These are phyloP conservation scores for Gracilaria domingensis DNA, from an alignment of 23 red algal genomes.

Conservation along the genomic window DNA sequence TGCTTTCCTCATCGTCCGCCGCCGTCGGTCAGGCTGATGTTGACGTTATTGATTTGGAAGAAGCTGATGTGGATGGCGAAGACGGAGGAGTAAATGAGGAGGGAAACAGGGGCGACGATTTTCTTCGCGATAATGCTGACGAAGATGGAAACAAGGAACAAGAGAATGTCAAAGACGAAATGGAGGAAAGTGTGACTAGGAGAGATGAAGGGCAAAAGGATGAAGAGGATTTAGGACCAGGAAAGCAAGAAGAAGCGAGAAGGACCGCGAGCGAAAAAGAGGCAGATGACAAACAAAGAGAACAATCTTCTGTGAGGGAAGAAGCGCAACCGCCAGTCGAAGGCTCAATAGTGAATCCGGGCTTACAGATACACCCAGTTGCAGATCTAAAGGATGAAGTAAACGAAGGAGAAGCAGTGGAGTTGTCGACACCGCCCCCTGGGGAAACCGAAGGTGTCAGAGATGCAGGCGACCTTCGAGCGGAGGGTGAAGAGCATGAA, in stretches of 20 bases:
- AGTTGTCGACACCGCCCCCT: not conserved
- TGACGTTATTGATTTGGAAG: conserved; percentile 31
- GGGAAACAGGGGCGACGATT: not conserved
- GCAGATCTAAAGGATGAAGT: not conserved
- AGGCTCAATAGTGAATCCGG: not conserved
- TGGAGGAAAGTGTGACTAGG: not conserved
- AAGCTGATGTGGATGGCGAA: not conserved
- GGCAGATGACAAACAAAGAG: not conserved
- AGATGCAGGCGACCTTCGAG: not conserved
- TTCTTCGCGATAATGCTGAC: not conserved
- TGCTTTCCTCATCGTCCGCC: not conserved
- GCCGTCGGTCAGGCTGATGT: not conserved
- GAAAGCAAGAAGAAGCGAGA: not conserved
- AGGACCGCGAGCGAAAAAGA: not conserved
- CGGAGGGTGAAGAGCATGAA: not conserved
- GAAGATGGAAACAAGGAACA: not conserved
- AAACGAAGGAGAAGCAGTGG: not conserved
- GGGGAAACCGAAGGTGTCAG: not conserved
- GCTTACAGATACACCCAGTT: not conserved
- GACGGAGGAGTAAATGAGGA: not conserved
- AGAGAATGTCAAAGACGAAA: not conserved
- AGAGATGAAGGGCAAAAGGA: not conserved
- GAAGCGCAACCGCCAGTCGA: not conserved
- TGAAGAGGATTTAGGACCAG: not conserved
- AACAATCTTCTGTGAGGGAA: not conserved